Evolutionary conservation across 192 early-diverging fungal species (phyloP), one percentile per base, ranked within the genome.

Genomic region (Podila verticillata): DNA sequence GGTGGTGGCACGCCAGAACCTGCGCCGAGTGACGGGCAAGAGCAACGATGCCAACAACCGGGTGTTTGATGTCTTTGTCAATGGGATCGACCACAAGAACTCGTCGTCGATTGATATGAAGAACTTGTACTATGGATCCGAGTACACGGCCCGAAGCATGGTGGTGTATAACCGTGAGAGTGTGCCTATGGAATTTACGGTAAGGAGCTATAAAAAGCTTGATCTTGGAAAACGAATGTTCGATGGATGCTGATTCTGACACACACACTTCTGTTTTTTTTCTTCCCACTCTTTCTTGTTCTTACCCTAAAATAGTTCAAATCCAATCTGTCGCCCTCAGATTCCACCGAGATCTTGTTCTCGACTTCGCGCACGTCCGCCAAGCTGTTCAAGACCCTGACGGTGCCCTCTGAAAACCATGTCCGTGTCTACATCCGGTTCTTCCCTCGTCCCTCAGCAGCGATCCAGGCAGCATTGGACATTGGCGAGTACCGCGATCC

Each of bases 11-110:
- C 58, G 86, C 8, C 86, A 87, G 73, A 85, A 85, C 60, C 54
- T 87, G 28, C 57, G 79, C 57, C 82, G 86, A 29, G 75, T 73
- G 5, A 58, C 73, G 24, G 51, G 51, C 9, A 80, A 67, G 34
- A 59, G 66, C 48, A 68, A 79, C 34, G 63, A 79, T 22, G 54
- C 73, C 24, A 86, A 82, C 57, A 90, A 85, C 63, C 83, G 85
- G 34, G 91, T 93, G 0, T 95, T 95, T 85, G 91, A 95, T 59
- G 91, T 95, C 5, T 92, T 85, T 74, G 85, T 90, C 6, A 92
- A 92, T 64, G 92, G 88, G 5, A 72, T 90, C 32, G 88, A 89
- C 60, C 36, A 72, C 32, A 84, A 39, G 70, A 82, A 82, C 66
- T 85, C 65, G 57, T 79, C 73, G 7, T 87, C 75, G n/a, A 87